Base-by-base conservation (phyloP, 2,329 filamentous ascomycete species). In the Colletotrichum sp. region DNA sequence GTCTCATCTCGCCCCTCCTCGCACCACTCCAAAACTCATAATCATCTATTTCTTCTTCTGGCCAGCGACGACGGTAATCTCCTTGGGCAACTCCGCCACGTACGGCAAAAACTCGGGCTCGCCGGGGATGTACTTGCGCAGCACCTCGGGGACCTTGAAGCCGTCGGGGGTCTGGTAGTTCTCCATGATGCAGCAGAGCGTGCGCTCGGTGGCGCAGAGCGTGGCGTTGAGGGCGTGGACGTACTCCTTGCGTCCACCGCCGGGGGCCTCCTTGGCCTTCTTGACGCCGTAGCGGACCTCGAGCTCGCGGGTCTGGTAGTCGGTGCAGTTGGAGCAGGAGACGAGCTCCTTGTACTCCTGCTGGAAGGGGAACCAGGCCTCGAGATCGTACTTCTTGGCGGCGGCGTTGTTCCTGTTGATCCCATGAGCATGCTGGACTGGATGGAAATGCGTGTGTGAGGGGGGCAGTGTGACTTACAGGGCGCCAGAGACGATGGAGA, bases 281-380 rank as follows among this genome's bases (percentile, higher is more conserved):
- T 98, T 99, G 77, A 92, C 90, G 64, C 97, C 96, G 81, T 93
- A 98, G 75, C 97, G 92, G 80, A 99, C 98, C 85, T 99, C 96
- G 15, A 99, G 90, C 80, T 96, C 96, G 72, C 97, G 92, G 28
- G 95, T 96, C 89, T 99, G 97, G 89, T 99, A 78, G 44, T 78
- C 77, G 30, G 77, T 78, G 77, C 97, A 99, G 88, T 99, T 99
- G 77, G 95, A 98, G 90, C 96, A 98, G 24, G 95, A 98, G 67
- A 99, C 97, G 32, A 99, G 92, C 88, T 99, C 97, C 88, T 99
- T 99, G 91, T 99, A 99, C 86, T 99, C 97, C 81, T 94, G 94
- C 85, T 99, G 96, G 89, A 95, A 98, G 18, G 95, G 96, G 85
- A 98, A 98, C 95, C 96, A 98, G 4, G 97, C 96, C 85, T 99